A percentile compares a stretch with the other conserved stretches of the same genome.
phyloP scores from a whole-genome alignment of 179 eudicot species.

The Gypsophila paniculata region DNA sequence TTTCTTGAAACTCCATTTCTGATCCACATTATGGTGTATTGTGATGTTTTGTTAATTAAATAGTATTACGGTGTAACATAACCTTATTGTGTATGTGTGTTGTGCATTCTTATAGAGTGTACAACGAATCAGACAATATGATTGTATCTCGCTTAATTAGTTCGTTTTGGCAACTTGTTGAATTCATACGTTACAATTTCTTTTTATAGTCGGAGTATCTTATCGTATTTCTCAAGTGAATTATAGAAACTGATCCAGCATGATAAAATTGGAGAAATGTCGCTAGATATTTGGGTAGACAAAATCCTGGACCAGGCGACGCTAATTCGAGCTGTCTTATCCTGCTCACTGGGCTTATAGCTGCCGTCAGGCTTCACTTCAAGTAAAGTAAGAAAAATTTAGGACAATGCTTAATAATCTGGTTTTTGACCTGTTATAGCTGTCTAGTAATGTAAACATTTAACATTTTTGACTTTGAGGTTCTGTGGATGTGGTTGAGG shows the following conservation, averaged over 20 bases:
- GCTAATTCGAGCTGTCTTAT: background rate
- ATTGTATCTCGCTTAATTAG: too few relatives aligned
- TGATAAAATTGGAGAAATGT: background rate
- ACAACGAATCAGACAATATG: too few relatives aligned
- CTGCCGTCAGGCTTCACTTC: background rate
- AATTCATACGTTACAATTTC: background rate
- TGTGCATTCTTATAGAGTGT: too few relatives aligned
- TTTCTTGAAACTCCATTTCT: too few relatives aligned
- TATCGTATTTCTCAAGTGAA: background rate
- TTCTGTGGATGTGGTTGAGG: conserved; percentile 4
- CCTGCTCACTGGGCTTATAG: background rate
- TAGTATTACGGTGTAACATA: too few relatives aligned
- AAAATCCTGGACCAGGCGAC: background rate
- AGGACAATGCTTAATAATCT: background rate
- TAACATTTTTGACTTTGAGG: background rate
- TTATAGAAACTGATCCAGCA: background rate
- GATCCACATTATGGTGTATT: too few relatives aligned
- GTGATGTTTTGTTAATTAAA: too few relatives aligned
- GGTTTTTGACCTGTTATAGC: background rate
- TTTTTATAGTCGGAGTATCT: background rate
- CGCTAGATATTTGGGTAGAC: background rate
- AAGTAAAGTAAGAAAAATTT: background rate
- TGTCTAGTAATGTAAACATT: background rate
- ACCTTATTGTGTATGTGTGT: too few relatives aligned
- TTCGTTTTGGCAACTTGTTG: too few relatives aligned